phyloP scores from a whole-genome alignment of 2,329 filamentous ascomycete species.

The Thelonectria rubi region DNA sequence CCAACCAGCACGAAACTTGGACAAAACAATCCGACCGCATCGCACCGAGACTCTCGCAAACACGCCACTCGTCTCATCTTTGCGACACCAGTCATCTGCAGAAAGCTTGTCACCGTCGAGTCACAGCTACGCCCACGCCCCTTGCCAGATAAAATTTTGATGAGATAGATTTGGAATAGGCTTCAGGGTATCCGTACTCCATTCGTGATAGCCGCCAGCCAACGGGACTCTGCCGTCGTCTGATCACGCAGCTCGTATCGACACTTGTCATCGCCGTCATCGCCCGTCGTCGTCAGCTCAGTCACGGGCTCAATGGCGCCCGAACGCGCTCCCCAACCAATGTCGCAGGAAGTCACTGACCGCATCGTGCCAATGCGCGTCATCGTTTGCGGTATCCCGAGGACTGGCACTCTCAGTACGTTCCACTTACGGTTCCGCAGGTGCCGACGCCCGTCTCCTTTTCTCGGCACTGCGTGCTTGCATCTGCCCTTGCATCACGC shows the following conservation, averaged over 20 bases:
- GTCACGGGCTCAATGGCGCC: slow-evolving; percentile 22
- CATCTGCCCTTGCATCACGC: slow-evolving; percentile 17
- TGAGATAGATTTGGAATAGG: background rate
- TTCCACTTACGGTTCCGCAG: slow-evolving; percentile 13
- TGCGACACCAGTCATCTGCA: background rate
- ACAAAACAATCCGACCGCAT: background rate
- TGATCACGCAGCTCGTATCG: slow-evolving; percentile 1
- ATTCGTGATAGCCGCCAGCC: slow-evolving; percentile 4
- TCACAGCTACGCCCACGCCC: background rate
- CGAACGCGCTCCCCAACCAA: slow-evolving; percentile 3
- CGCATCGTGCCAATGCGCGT: slow-evolving; percentile 52
- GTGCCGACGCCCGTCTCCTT: background rate
- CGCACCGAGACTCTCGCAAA: background rate
- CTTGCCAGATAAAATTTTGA: background rate
- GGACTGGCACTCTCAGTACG: slow-evolving; percentile 51
- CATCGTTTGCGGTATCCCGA: slow-evolving; percentile 51
- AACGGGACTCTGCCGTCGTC: background rate
- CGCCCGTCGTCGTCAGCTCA: slow-evolving; percentile 6
- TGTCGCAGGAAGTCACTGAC: slow-evolving; percentile 30
- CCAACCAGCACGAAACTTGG: background rate
- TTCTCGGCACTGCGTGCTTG: background rate
- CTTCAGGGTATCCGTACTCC: background rate
- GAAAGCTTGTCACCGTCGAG: background rate
- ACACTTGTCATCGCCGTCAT: background rate
- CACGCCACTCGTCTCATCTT: background rate